phyloP scores from a whole-genome alignment of 192 early-diverging fungal species.

The Ambispora gerdemannii region DNA sequence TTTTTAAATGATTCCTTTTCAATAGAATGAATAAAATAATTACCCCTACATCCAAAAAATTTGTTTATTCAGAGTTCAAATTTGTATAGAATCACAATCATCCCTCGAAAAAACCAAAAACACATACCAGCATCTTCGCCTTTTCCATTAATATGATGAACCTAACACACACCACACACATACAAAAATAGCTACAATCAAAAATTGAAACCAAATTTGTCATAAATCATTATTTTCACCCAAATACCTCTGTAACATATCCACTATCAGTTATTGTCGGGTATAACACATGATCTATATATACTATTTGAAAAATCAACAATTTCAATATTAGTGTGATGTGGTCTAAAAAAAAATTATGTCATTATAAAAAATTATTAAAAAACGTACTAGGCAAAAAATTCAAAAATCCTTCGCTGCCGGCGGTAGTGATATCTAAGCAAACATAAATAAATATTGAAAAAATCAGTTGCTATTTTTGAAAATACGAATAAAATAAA shows the following conservation, averaged over 20 bases:
- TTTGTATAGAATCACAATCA: too few relatives aligned
- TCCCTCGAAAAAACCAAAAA: conserved; percentile 12
- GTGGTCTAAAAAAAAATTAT: neutral
- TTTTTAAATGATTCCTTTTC: neutral
- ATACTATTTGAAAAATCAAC: conserved; percentile 37
- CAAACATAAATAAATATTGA: too few relatives aligned
- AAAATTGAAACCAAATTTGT: neutral
- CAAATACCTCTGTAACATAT: conserved; percentile 52
- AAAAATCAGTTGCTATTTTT: conserved; percentile 17
- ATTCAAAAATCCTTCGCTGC: conserved; percentile 56
- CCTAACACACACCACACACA: neutral
- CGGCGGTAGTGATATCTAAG: conserved; percentile 54
- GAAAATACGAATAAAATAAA: neutral
- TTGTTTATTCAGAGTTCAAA: too few relatives aligned
- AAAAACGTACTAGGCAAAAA: conserved; percentile 47
- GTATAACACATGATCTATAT: conserved; percentile 62
- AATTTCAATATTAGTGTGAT: conserved; percentile 1
- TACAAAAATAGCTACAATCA: neutral
- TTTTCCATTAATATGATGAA: conserved; percentile 62
- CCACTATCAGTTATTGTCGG: conserved; percentile 58
- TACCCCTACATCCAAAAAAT: neutral
- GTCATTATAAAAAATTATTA: neutral
- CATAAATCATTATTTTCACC: neutral
- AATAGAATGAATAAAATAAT: neutral
- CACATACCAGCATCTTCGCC: conserved; percentile 59